These are phyloP conservation scores for Mycena olivaceomarginata DNA, from an alignment of 768 basidiomycete species.

Conservation along the genomic window DNA sequence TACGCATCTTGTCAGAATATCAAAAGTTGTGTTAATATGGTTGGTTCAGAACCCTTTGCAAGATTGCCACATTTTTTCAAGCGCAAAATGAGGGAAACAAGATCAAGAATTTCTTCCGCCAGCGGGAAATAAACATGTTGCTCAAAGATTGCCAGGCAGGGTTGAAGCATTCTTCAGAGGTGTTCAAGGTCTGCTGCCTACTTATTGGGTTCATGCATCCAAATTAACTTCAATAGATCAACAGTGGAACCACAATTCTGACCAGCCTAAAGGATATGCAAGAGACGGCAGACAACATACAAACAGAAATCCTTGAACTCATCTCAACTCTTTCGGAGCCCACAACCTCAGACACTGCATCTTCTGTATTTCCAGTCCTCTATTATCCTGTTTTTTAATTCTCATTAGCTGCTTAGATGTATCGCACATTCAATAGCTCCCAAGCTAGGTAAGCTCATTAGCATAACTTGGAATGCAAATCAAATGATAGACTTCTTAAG, in stretches of 20 bases:
- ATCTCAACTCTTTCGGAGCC: conserved; percentile 9
- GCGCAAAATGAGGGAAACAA: conserved; percentile 1
- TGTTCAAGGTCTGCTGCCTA: conserved; percentile 18
- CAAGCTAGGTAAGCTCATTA: background rate
- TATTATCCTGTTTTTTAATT: background rate
- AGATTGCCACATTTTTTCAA: conserved; percentile 8
- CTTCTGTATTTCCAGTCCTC: background rate
- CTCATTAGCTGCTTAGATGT: background rate
- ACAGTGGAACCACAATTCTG: background rate
- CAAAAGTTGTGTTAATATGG: background rate
- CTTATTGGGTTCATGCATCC: background rate
- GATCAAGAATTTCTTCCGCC: conserved; percentile 12
- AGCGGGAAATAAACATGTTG: background rate
- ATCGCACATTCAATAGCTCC: background rate
- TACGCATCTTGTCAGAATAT: background rate
- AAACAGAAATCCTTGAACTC: background rate
- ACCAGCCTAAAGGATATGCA: background rate
- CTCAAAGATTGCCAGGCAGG: conserved; percentile 17
- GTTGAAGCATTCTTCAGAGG: background rate
- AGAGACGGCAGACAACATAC: background rate
- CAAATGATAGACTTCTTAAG: too few relatives aligned
- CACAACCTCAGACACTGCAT: background rate
- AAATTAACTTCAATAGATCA: background rate
- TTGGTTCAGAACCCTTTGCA: conserved; percentile 15
- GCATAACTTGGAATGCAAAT: background rate